Conservation (phyloP, 1,284 basidiomycete genomes). For the Cerrena zonata region DNA sequence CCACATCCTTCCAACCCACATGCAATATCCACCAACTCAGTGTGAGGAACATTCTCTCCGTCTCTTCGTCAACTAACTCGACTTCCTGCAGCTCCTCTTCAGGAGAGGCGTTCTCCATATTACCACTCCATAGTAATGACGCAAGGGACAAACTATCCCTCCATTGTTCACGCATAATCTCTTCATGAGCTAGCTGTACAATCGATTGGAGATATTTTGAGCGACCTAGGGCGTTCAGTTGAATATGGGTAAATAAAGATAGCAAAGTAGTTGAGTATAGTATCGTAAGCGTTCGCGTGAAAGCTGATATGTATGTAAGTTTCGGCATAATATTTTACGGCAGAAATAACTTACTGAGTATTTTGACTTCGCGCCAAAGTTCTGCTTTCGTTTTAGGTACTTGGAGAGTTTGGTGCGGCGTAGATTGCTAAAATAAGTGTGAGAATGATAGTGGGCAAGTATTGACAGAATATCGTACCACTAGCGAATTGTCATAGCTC, state of each 20-base stretch:
- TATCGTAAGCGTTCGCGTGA: slow-evolving; percentile 80
- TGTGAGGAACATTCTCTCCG: slow-evolving; percentile 75
- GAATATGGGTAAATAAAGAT: slow-evolving; percentile 74
- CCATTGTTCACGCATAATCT: slow-evolving; percentile 45
- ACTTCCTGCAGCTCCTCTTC: slow-evolving; percentile 28
- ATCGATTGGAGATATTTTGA: slow-evolving; percentile 75
- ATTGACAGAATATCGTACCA: slow-evolving; percentile 1
- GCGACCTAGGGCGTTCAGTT: slow-evolving; percentile 80
- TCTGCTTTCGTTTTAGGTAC: slow-evolving; percentile 51
- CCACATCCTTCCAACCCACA: slow-evolving; percentile 81
- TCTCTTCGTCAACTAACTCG: slow-evolving; percentile 43
- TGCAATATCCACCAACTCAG: slow-evolving; percentile 89
- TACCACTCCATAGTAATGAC: slow-evolving; percentile 27
- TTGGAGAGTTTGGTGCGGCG: slow-evolving; percentile 14
- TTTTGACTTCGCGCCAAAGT: slow-evolving; percentile 80
- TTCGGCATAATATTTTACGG: not conserved
- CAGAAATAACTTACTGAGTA: slow-evolving; percentile 51
- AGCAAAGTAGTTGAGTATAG: slow-evolving; percentile 80
- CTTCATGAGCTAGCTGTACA: slow-evolving; percentile 56
- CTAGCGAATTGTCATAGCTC: slow-evolving; percentile 19
- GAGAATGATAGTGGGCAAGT: not conserved
- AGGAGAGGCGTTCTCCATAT: slow-evolving; percentile 25
- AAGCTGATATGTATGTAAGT: slow-evolving; percentile 42
- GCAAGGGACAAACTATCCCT: slow-evolving; percentile 36
- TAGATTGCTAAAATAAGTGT: not conserved